Evolutionary conservation across 148 eudicot species (phyloP), one percentile per base, ranked within the genome.

Genomic region (Amaranthus cruentus): DNA sequence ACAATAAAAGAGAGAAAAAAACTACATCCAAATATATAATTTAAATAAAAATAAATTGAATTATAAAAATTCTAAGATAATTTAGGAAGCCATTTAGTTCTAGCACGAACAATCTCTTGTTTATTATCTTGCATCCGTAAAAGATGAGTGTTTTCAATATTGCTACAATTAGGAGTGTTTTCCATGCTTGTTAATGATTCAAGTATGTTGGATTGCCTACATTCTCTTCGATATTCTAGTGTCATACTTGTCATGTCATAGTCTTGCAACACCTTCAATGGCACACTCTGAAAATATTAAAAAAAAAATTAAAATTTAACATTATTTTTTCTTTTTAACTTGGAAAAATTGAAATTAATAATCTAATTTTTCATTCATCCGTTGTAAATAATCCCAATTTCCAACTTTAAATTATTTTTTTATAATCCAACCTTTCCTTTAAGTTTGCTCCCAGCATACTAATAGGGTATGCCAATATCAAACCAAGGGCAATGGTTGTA

Each of bases 201-300:
- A 8, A 89, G 77, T 56, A 89, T 77, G 68, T 89, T 86, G 38
- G 88, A 80, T 72, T 87, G 91, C n/a, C 87, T 80, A 49, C 97
- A 91, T 79, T 91, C 97, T 0, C 97, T 87, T 68, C 97, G 82
- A 52, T 91, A 91, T 76, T 91, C 93, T 50, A 91, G 69, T 9
- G 94, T 89, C 86, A 91, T 82, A 82, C 90, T 89, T 38, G 80
- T 86, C 55, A 91, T 73, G 66, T 81, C 83, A 74, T 85, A 89
- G 7, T 89, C 83, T 71, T 85, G 87, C 51, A 91, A 69, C 6
- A 91, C 88, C 62, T 85, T 73, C 70, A 81, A 77, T 7, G 97
- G 94, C 53, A 91, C 90, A 69, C 97, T 91, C 97, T 91, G 90
- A 83, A 71, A n/a, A 7, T 13, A 12, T 2, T 7, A 15, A 6